Evolutionary conservation across 1,284 basidiomycete species (phyloP), one percentile per base, ranked within the genome.

Genomic region (Kwoniella shivajii): DNA sequence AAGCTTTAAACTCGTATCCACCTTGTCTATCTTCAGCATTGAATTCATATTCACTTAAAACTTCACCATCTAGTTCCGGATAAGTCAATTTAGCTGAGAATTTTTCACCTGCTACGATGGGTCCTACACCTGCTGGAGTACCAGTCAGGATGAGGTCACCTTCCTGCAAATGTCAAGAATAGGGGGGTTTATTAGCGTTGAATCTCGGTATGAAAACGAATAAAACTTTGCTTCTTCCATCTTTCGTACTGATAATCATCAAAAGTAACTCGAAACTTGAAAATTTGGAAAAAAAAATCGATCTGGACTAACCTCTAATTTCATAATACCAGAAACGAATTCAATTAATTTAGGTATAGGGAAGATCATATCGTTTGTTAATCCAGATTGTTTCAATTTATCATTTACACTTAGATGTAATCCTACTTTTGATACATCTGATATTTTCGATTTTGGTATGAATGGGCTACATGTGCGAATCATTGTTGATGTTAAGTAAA

Each of bases 261-360:
- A 18, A 18, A 38, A 18, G 6, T 11, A 10, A 18, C 37, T 13
- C 18, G 37, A 38, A 13, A 10, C n/a, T 13, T 10, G 6, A 38
- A 10, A 6, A 18, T 6, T 38, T 6, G 37, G n/a, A 11, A 18
- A 38, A 11, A 10, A 38, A 38, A 6, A 11, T 11, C 9, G 51
- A 31, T 76, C 46, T 53, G 75, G 63, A 72, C 86, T 67, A 39
- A 88, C 90, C 82, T 97, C 92, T 18, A 98, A 83, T 0, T 87
- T 88, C 93, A 98, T 98, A 77, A 99, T 96, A 16, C 89, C 88
- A 2, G 92, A 94, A 45, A 96, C 84, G 70, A 96, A 92, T 65
- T 89, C 85, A 66, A 99, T 89, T 52, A 99, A 83, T n/a, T 85
- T 82, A 1, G 94, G 92, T 42, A 99, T 91, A 43, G 83, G 82